Conservation (phyloP, 306 rosid species). For the Gillenia trifoliata region DNA sequence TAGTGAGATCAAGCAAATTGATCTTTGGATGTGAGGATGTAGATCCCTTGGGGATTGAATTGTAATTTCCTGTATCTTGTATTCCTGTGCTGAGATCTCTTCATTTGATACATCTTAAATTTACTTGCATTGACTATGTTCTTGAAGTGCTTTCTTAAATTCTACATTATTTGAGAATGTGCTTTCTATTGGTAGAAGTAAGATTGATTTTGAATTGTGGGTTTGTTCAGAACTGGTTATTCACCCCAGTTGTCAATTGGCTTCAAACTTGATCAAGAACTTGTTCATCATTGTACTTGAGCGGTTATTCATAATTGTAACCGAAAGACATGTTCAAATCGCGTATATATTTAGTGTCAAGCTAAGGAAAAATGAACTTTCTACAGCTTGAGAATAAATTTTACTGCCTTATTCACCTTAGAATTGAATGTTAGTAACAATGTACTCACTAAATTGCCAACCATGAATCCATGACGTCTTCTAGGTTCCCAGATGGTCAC, state of each 20-base stretch:
- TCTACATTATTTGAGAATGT: neutral
- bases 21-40: slow-evolving; percentile 9
- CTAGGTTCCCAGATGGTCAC: neutral
- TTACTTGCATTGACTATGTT: neutral
- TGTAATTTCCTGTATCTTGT: neutral
- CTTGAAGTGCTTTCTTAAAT: neutral
- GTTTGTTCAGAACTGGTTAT: neutral
- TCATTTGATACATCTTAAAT: neutral
- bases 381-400: too few relatives aligned
- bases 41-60: neutral
- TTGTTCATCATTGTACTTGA: neutral
- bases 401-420: neutral
- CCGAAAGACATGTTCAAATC: neutral
- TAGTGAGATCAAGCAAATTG: neutral
- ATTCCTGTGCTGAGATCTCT: neutral
- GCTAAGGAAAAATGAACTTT: neutral
- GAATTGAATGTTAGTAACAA: neutral
- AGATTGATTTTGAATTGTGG: neutral
- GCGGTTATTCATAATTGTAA: neutral
- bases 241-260: neutral
- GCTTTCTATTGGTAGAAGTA: neutral
- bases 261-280: neutral
- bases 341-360: neutral
- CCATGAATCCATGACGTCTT: neutral
- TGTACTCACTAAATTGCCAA: neutral